Conservation (phyloP, 306 rosid genomes). For the Clitoria ternatea region DNA sequence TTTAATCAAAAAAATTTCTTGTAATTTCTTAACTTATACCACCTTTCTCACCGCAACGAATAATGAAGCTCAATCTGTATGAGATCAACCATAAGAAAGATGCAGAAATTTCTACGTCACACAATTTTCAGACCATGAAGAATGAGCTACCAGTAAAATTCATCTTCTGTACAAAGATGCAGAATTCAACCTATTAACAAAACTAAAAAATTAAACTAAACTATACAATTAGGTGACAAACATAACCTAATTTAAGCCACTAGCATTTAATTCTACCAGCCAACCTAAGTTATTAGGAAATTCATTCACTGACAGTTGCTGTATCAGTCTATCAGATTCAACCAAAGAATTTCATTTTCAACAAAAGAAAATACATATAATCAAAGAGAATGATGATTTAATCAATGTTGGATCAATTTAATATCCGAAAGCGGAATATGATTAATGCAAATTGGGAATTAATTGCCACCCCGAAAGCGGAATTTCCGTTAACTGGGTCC, state of each 20-base stretch:
- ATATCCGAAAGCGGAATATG: not conserved
- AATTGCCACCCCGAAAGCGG: conserved; percentile 4
- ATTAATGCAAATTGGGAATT: not conserved
- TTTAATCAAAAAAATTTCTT: too few species aligned
- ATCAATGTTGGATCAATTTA: too few species aligned
- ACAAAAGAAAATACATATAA: too few species aligned
- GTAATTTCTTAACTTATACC: too few species aligned
- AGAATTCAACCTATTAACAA: too few species aligned
- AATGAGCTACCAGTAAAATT: too few species aligned
- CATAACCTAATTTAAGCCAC: not conserved
- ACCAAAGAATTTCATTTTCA: too few species aligned
- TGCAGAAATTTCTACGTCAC: not conserved
- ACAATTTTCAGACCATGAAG: not conserved
- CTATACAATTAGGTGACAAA: not conserved
- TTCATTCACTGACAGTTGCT: not conserved
- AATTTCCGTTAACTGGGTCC: conserved; percentile 29
- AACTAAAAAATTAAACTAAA: not conserved
- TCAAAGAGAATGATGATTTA: not conserved
- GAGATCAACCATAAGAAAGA: too few species aligned
- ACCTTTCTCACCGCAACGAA: too few species aligned
- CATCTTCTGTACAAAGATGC: too few species aligned
- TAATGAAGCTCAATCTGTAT: too few species aligned
- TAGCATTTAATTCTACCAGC: not conserved
- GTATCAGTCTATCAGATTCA: not conserved
- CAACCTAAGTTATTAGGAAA: not conserved